A percentile compares a stretch with the other conserved stretches of the same genome.
Conservation (phyloP, 2,329 filamentous ascomycete genomes). For the Cercospora beticola region DNA sequence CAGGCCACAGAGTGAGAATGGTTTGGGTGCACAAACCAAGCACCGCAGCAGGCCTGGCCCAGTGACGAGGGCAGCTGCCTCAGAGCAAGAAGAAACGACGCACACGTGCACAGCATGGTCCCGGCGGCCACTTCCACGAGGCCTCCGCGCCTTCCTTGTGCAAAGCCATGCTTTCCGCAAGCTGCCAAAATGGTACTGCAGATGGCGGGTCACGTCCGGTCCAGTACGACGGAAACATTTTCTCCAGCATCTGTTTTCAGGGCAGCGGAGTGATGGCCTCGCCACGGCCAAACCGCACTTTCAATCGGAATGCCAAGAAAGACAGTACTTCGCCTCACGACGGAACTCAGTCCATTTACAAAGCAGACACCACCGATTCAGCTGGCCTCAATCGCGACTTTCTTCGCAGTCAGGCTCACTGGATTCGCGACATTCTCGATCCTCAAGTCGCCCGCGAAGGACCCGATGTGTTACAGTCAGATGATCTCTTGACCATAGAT, state of each 20-base stretch:
- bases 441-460: constrained; percentile 48
- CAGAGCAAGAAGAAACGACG: not conserved
- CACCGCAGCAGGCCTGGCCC: not conserved
- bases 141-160: not conserved
- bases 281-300: not conserved
- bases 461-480: constrained; percentile 43
- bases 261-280: not conserved
- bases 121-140: not conserved
- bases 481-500: constrained; percentile 48
- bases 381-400: not conserved
- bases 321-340: not conserved
- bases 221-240: not conserved
- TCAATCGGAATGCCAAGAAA: not conserved
- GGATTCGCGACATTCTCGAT: constrained; percentile 52
- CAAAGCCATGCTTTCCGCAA: not conserved
- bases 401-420: constrained; percentile 42
- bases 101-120: not conserved
- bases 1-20: not conserved
- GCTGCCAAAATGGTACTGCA: not conserved
- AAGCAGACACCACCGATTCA: not conserved
- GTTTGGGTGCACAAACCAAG: not conserved
- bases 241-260: not conserved
- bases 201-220: not conserved
- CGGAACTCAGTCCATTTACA: not conserved
- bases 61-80: not conserved